A percentile compares a stretch with the other conserved stretches of the same genome.
Conservation (phyloP, 306 rosid genomes). For the Vachellia pachyceras region DNA sequence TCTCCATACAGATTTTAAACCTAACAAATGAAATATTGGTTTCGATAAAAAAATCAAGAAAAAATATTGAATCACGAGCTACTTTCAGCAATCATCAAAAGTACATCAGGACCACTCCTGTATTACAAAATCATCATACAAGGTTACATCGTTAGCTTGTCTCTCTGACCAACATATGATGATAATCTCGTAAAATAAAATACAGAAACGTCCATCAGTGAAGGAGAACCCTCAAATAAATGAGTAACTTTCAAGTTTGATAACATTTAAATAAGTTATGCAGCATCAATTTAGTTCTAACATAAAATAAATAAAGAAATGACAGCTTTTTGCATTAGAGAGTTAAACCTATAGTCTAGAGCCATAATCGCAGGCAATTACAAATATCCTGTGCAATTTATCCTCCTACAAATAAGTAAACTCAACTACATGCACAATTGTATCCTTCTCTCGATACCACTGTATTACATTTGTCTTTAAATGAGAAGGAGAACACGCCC, state of each 20-base stretch:
- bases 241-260: too few species aligned
- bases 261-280: background rate
- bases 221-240: constrained; percentile 3
- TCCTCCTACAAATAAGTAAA: constrained; percentile 20
- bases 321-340: constrained; percentile 15
- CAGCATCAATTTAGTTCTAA: background rate
- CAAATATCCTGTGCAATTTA: constrained; percentile 15
- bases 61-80: constrained; percentile 21
- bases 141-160: constrained; percentile 16
- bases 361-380: background rate
- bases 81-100: constrained; percentile 11
- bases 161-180: constrained; percentile 1
- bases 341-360: background rate
- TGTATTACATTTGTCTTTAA: background rate
- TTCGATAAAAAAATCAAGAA: background rate
- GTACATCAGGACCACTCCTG: constrained; percentile 12
- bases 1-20: background rate
- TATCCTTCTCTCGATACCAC: background rate
- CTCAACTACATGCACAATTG: background rate
- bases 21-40: background rate
- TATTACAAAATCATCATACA: background rate
- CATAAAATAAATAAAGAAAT: background rate
- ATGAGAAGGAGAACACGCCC: constrained; percentile 7
- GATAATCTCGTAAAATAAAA: constrained; percentile 3
- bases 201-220: background rate